These are phyloP conservation scores for Ilyonectria mors-panacis DNA, from an alignment of 2,329 filamentous ascomycete species.

Conservation along the genomic window DNA sequence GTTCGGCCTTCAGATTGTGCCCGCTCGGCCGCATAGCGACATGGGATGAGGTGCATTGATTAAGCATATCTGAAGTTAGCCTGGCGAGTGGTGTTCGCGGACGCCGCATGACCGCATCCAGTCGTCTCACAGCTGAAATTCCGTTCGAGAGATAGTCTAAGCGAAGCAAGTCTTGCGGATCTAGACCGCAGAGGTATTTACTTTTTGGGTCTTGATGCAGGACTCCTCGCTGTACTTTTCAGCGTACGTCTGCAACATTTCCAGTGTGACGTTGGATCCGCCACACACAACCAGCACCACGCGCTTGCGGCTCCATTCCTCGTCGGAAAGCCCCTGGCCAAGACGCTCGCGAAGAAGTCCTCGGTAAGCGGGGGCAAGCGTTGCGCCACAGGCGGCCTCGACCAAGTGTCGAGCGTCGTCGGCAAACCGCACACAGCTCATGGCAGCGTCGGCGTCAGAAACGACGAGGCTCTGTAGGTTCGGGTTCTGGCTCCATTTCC, in stretches of 20 bases:
- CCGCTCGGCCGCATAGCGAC: no score
- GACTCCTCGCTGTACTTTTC: slow-evolving; percentile 58
- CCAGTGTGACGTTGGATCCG: slow-evolving; percentile 76
- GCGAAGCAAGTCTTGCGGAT: neutral
- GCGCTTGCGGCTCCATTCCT: slow-evolving; percentile 76
- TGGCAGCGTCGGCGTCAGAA: slow-evolving; percentile 78
- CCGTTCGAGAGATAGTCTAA: neutral
- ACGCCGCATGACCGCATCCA: neutral
- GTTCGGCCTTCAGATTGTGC: neutral
- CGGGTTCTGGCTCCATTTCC: slow-evolving; percentile 71
- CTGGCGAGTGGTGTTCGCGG: neutral
- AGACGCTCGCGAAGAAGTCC: slow-evolving; percentile 74
- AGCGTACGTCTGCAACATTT: slow-evolving; percentile 72
- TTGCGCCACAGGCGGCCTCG: slow-evolving; percentile 88
- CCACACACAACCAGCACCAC: slow-evolving; percentile 91
- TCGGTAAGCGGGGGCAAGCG: slow-evolving; percentile 78
- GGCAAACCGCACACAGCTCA: slow-evolving; percentile 81
- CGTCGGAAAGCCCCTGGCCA: slow-evolving; percentile 65
- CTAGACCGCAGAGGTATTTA: neutral
- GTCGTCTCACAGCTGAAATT: neutral
- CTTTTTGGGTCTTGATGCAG: slow-evolving; percentile 48
- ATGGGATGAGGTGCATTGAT: neutral
- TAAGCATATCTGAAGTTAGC: neutral
- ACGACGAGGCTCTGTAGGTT: slow-evolving; percentile 55
- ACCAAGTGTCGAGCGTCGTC: slow-evolving; percentile 88